Conservation (phyloP, 2,329 filamentous ascomycete genomes). For the Colletotrichum simmondsii region DNA sequence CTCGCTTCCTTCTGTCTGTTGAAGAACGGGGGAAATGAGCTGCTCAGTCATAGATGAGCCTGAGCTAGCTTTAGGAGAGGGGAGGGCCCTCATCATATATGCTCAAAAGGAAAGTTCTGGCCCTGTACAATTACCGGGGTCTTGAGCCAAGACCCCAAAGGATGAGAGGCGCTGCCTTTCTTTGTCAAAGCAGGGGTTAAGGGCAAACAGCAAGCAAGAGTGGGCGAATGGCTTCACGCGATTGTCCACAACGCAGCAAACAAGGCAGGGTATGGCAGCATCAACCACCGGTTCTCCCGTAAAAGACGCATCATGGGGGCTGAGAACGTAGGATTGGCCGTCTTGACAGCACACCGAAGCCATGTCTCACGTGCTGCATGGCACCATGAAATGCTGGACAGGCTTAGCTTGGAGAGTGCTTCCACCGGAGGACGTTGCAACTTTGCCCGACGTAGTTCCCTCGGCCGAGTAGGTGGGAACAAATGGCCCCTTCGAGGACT, state of each 20-base stretch:
- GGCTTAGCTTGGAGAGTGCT: conserved; percentile 5
- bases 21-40: conserved; percentile 12
- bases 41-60: not conserved
- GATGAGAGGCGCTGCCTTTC: not conserved
- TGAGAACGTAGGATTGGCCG: conserved; percentile 7
- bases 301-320: conserved; percentile 3
- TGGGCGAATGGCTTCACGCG: conserved; percentile 7
- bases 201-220: not conserved
- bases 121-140: too few relatives aligned
- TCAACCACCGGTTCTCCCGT: not conserved
- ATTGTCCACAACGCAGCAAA: not conserved
- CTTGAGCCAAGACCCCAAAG: not conserved
- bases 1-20: conserved; percentile 14
- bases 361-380: conserved; percentile 21
- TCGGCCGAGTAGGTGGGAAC: conserved; percentile 26
- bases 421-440: not conserved
- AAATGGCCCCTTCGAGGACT: not conserved
- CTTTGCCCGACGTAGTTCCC: not conserved
- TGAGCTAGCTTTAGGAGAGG: not conserved
- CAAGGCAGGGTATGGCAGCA: not conserved
- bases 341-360: conserved; percentile 25
- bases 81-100: not conserved
- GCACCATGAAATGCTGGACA: conserved; percentile 12
- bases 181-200: not conserved
- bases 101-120: not conserved